Base-by-base conservation (phyloP, 140 eudicot genomes). In the Anethum foeniculum region DNA sequence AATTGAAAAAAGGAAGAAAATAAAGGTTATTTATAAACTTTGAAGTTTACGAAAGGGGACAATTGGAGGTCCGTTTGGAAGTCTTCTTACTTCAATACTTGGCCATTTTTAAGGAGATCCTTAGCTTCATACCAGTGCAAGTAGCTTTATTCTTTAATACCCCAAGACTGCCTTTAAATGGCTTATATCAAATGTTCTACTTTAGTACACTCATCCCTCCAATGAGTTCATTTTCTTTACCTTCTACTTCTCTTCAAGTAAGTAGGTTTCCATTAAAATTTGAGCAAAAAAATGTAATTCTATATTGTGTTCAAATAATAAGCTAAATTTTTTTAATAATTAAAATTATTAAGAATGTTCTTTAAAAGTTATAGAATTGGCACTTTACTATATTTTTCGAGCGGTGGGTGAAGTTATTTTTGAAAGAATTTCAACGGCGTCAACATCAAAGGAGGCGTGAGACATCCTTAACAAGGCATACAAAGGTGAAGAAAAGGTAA, bases 211-310 rank as follows among this genome's bases (percentile, higher is more conserved):
- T 46, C 64, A 47, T 48, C 18, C 81, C 38, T 30, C 81, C 85
- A 73, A 86, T 86, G 92, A 71, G 79, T 39, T 76, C 73, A 76
- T 81, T 68, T 27, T 77, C 49, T 46, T 80, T 68, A 68, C 81
- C 71, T 32, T 52, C 77, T 71, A 16, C 58, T 60, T 25, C 65
- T 48, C 23, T 46, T 75, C 60, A 47, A 19, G 47, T 81, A 9
- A 79, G 69, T 68, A 71, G 51, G 14, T 49, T 64, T 64, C 86
- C 82, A 52, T 64, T 83, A 5, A 79, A 73, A 64, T 14, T 56
- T 79, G 19, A 32, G 39, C 28, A 78, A 39, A 71, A 25, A 77
- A 46, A 0, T n/a, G 18, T 34, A 30, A 25, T 60, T 48, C 6
- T 74, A 75, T 18, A n/a, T 23, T 74, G 3, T 49, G n/a, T n/a